Percentiles rank a stretch among this genome's conserved stretches.
Conservation (phyloP, 2,329 filamentous ascomycete species). For the Neofusicoccum kwambonambiense region DNA sequence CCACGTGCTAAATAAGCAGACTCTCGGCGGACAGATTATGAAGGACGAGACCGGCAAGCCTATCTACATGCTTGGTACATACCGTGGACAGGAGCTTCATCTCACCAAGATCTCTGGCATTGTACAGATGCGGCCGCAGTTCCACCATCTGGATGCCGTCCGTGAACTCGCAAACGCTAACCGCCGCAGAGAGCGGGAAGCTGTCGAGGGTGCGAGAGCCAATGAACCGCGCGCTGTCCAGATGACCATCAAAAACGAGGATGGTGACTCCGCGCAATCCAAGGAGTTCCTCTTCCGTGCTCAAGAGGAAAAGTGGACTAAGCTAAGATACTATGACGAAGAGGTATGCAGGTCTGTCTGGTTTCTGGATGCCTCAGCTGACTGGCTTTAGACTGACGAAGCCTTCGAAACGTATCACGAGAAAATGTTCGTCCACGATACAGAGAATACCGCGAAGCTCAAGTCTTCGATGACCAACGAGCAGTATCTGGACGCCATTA, state of each 20-base stretch:
- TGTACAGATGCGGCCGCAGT: conserved; percentile 85
- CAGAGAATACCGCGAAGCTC: conserved; percentile 48
- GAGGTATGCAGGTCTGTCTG: conserved; percentile 50
- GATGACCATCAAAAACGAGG: conserved; percentile 78
- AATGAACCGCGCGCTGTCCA: conserved; percentile 73
- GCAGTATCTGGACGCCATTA: conserved; percentile 63
- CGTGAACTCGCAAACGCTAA: conserved; percentile 65
- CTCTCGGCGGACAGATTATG: conserved; percentile 77
- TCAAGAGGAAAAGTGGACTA: conserved; percentile 79
- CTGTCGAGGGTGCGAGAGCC: conserved; percentile 42
- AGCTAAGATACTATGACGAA: conserved; percentile 77
- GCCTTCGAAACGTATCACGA: conserved; percentile 76
- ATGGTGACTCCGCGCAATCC: conserved; percentile 71
- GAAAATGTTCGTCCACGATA: conserved; percentile 61
- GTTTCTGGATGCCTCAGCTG: background rate
- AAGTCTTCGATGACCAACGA: conserved; percentile 56
- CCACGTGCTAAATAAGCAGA: conserved; percentile 75
- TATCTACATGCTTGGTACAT: conserved; percentile 87
- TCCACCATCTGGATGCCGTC: conserved; percentile 86
- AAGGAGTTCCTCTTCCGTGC: conserved; percentile 72
- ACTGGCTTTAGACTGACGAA: conserved; percentile 52
- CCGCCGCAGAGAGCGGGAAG: conserved; percentile 45
- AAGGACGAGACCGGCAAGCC: conserved; percentile 68
- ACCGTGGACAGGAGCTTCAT: conserved; percentile 79
- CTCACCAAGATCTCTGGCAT: conserved; percentile 80